phyloP scores from a whole-genome alignment of 164 flowering plant genomes.

The Vitis riparia region DNA sequence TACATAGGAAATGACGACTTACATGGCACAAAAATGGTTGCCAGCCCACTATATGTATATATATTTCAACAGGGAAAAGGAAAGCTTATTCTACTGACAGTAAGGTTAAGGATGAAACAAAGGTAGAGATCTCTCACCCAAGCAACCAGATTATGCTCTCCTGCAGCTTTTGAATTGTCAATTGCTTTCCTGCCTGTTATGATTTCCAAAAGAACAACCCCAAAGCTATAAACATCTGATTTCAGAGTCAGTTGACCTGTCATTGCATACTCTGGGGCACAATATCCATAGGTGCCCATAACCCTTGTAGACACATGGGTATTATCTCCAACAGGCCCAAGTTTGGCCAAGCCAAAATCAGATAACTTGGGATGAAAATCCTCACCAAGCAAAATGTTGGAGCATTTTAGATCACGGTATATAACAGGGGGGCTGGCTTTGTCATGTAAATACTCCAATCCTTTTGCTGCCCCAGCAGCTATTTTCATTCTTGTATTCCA shows the following conservation, averaged over 20 bases:
- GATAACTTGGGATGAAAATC: slow-evolving; percentile 39
- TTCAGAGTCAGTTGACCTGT: slow-evolving; percentile 41
- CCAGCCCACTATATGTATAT: not conserved
- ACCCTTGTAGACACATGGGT: slow-evolving; percentile 47
- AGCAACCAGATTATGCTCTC: slow-evolving; percentile 42
- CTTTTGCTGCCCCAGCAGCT: slow-evolving; percentile 44
- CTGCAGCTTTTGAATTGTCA: slow-evolving; percentile 31
- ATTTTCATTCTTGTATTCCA: slow-evolving; percentile 47
- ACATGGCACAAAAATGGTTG: too few relatives aligned
- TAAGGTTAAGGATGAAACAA: too few relatives aligned
- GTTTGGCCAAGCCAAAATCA: slow-evolving; percentile 46
- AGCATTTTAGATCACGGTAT: slow-evolving; percentile 40
- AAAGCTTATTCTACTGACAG: too few relatives aligned
- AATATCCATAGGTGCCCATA: slow-evolving; percentile 48
- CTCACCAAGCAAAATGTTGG: slow-evolving; percentile 39
- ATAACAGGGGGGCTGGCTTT: slow-evolving; percentile 42
- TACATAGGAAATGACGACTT: too few relatives aligned
- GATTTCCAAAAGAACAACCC: slow-evolving; percentile 43
- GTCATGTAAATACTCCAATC: slow-evolving; percentile 43
- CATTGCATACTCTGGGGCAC: slow-evolving; percentile 52
- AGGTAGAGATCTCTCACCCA: slow-evolving; percentile 30
- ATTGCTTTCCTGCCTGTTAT: slow-evolving; percentile 43
- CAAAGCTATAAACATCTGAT: slow-evolving; percentile 48
- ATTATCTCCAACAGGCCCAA: slow-evolving; percentile 45
- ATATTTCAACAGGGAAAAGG: not conserved